Base-by-base conservation (phyloP, 2,329 filamentous ascomycete genomes). In the Diaporthe aspalathi region DNA sequence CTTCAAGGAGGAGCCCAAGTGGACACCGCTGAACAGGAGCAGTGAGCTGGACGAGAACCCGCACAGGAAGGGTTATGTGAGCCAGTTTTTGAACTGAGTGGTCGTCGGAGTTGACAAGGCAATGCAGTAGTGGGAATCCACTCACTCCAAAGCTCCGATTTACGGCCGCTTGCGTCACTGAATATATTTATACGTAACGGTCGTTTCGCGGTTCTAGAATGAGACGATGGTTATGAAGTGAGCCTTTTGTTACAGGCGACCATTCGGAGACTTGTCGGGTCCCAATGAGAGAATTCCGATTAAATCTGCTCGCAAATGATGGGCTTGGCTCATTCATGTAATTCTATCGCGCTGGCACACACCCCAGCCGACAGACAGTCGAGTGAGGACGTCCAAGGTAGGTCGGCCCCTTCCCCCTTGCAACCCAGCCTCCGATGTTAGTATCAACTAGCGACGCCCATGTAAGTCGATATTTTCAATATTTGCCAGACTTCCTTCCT, bases 1-100 rank as follows among this genome's bases (percentile, higher is more conserved):
- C 66, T 99, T 98, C 89, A 95, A 98, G 84, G 96, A 98, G 75
- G 95, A 98, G 83, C 96, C 96, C 43, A 98, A 98, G 84, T 99
- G 96, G 96, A 98, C 94, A 45, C 93, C 96, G 17, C 83, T 99
- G 75, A 97, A 97, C 84, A 90, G 96, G 70, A 90, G 88, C 8
- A 83, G 85, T 5, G 92, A 95, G 62, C 88, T 97, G 53, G 94
- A 98, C 79, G 80, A 80, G 72, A 99, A 98, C 82, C 83, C 87
- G 67, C 93, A 91, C 80, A 90, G 96, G 71, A 89, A 94, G 86
- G 89, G 90, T 62, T 99, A 99, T 78, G 84, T 97, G 50, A 76
- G 80, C 70, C 79, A 85, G 65, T 89, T 82, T 74, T 76, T 86
- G 54, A 52, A 45, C 69, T 76, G 70, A 73, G 45, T 43, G 22